Evolutionary conservation across 176 grass and related monocot species (phyloP), one percentile per base, ranked within the genome.

Genomic region (Calamus simplicifolius): DNA sequence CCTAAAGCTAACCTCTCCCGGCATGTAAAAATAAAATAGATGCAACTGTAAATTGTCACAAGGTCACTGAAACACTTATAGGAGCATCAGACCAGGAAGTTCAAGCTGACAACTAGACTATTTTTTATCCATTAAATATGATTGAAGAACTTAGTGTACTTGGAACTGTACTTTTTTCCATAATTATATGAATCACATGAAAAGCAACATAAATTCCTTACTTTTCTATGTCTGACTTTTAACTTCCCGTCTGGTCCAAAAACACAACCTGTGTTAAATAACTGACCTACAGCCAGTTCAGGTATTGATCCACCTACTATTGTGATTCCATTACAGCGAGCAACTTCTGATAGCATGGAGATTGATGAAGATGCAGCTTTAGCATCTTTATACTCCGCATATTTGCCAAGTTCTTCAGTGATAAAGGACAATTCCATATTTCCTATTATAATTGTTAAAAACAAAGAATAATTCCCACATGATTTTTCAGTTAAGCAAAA

Each of bases 401-500:
- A 76, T 53, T 73, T 23, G 26, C 28, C 59, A 85, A 60, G 17
- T 61, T n/a, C n/a, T n/a, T n/a, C n/a, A n/a, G n/a, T n/a, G n/a
- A n/a, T n/a, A n/a, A n/a, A n/a, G n/a, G n/a, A n/a, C n/a, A 89
- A 71, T 52, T 74, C 81, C 86, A 85, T 57, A 89, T 81, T 50
- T 89, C 86, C n/a, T n/a, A n/a, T n/a, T n/a, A n/a, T n/a, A n/a
- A n/a, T n/a, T n/a, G n/a, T n/a, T n/a, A n/a, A n/a, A n/a, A n/a
- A n/a, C n/a, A n/a, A n/a, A n/a, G n/a, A n/a, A n/a, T n/a, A n/a
- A n/a, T n/a, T n/a, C n/a, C n/a, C n/a, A n/a, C n/a, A n/a, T n/a
- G n/a, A n/a, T n/a, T n/a, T n/a, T n/a, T n/a, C n/a, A n/a, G n/a
- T n/a, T n/a, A n/a, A n/a, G n/a, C n/a, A n/a, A n/a, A n/a, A n/a